Percentiles rank a stretch among this genome's conserved stretches.
These are phyloP conservation scores for Chamaecyparis obtusa DNA, from an alignment of 75 land plant species.

Conservation along the genomic window DNA sequence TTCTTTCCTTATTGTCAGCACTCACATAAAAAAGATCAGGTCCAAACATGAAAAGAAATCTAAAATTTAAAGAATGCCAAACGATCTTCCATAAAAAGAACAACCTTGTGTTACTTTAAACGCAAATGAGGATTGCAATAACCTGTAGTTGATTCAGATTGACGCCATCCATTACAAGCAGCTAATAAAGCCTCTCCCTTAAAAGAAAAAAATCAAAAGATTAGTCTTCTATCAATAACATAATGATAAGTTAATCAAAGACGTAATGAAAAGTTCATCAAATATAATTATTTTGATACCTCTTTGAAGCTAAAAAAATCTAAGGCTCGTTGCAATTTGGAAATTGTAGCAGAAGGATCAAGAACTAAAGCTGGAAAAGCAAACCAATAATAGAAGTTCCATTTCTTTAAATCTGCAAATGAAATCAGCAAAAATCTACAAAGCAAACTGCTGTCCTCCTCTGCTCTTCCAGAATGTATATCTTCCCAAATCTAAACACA, in stretches of 20 bases:
- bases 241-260: not conserved
- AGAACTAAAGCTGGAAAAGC: conserved; percentile 90
- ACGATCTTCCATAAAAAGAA: not conserved
- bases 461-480: conserved; percentile 76
- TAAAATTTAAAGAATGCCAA: not conserved
- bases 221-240: not conserved
- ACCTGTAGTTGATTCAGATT: conserved; percentile 69
- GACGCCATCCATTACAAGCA: conserved; percentile 87
- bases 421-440: conserved; percentile 85
- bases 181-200: conserved; percentile 68
- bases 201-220: conserved; percentile 12
- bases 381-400: conserved; percentile 91
- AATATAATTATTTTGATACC: conserved; percentile 37
- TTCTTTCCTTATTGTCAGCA: not conserved
- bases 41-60: not conserved
- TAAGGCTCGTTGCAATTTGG: conserved; percentile 58
- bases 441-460: conserved; percentile 62
- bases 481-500: conserved; percentile 82
- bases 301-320: conserved; percentile 59
- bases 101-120: not conserved
- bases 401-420: conserved; percentile 93
- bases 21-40: too few species aligned
- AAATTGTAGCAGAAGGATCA: conserved; percentile 73
- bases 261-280: not conserved
- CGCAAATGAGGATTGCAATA: conserved; percentile 3